Evolutionary conservation across 179 eudicot genomes (phyloP).

Genomic region (Silene vulgaris): DNA sequence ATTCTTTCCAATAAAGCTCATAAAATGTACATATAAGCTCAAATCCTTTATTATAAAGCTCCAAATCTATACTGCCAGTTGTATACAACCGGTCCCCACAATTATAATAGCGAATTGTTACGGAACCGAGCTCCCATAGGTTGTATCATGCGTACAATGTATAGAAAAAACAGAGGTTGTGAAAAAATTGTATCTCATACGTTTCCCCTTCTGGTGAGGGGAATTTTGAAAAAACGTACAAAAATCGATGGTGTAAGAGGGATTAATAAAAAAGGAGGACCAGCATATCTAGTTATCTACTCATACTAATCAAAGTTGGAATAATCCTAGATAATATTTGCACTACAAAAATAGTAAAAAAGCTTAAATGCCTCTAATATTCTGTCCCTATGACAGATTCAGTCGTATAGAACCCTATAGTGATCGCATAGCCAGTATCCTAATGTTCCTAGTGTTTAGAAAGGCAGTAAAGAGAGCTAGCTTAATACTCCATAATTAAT

Average conservation of each 20-base stretch:
- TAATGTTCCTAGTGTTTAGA: background rate
- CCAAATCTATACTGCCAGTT: no score
- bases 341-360: background rate
- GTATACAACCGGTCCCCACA: no score
- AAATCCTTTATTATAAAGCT: no score
- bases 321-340: background rate
- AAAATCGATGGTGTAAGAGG: background rate
- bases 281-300: background rate
- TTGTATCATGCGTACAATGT: no score
- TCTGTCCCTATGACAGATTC: background rate
- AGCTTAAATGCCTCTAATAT: background rate
- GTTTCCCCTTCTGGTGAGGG: background rate
- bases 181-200: background rate
- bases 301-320: background rate
- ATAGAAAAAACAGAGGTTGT: background rate
- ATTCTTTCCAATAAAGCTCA: no score
- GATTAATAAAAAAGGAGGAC: background rate
- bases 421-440: background rate
- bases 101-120: no score
- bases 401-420: background rate
- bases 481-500: background rate
- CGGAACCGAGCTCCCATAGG: no score
- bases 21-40: no score
- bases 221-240: background rate
- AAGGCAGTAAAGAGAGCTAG: conserved; percentile 8